These are phyloP conservation scores for Akanthomyces uredinophilus DNA, from an alignment of 2,329 filamentous ascomycete species.

Conservation along the genomic window DNA sequence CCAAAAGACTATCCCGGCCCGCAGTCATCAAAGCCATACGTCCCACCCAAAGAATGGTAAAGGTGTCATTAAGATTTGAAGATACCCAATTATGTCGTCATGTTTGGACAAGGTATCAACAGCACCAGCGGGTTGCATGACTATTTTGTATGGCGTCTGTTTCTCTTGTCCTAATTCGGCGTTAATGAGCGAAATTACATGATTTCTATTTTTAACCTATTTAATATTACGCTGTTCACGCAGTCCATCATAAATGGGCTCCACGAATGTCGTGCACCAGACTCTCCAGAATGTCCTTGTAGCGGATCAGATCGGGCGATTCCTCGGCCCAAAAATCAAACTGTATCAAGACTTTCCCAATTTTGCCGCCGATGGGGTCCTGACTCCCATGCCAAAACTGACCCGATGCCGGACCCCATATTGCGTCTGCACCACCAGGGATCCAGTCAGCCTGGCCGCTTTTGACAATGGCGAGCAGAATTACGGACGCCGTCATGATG, in stretches of 20 bases:
- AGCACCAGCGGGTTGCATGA: background rate
- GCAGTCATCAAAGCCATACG: background rate
- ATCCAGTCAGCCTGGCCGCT: slow-evolving; percentile 19
- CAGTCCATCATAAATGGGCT: background rate
- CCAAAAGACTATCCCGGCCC: background rate
- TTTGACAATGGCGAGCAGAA: slow-evolving; percentile 20
- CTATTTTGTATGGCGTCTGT: background rate
- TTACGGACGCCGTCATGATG: slow-evolving; percentile 19
- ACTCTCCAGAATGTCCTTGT: slow-evolving; percentile 16
- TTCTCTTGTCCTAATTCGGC: background rate
- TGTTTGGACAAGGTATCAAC: background rate
- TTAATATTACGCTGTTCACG: no score
- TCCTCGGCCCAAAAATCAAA: slow-evolving; percentile 21
- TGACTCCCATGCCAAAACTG: slow-evolving; percentile 13
- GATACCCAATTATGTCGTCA: background rate
- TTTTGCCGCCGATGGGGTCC: slow-evolving; percentile 17
- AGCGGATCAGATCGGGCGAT: slow-evolving; percentile 16
- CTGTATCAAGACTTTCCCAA: slow-evolving; percentile 19
- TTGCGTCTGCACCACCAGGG: slow-evolving; percentile 17
- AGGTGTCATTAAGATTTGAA: background rate
- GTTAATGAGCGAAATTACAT: background rate
- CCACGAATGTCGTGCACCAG: slow-evolving; percentile 17
- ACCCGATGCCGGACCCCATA: slow-evolving; percentile 15
- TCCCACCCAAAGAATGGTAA: slow-evolving; percentile 5
- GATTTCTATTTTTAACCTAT: background rate